Conservation (phyloP, 305 asterid species). For the Plantago coronopus region DNA sequence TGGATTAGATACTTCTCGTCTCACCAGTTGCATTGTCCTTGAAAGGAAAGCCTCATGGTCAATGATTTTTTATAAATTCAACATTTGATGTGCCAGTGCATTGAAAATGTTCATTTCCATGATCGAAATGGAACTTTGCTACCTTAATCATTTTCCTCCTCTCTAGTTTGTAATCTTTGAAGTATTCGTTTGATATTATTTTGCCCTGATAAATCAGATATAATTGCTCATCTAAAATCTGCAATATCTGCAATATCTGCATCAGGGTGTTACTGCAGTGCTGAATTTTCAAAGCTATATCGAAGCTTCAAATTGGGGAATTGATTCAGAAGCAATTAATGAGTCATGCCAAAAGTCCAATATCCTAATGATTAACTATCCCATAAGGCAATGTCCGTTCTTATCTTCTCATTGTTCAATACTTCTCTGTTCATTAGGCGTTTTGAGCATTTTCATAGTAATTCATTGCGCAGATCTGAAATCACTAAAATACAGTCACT, state of each 20-base stretch:
- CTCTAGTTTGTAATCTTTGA: neutral
- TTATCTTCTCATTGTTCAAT: slow-evolving; percentile 9
- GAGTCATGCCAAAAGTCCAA: slow-evolving; percentile 73
- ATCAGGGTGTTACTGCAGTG: slow-evolving; percentile 90
- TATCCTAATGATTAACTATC: slow-evolving; percentile 83
- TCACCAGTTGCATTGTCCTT: neutral
- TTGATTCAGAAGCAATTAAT: slow-evolving; percentile 55
- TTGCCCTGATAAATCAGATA: neutral
- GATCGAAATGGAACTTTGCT: neutral
- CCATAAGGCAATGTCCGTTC: slow-evolving; percentile 61
- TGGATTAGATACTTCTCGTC: slow-evolving; percentile 5
- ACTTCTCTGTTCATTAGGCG: slow-evolving; percentile 5
- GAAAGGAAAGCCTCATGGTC: neutral
- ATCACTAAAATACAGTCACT: neutral
- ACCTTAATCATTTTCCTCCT: neutral
- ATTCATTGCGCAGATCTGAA: neutral
- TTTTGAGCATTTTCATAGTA: slow-evolving; percentile 1
- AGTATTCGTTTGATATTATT: neutral
- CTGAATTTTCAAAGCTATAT: slow-evolving; percentile 80
- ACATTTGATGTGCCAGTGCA: neutral
- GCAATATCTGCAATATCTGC: slow-evolving; percentile 35
- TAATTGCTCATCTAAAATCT: slow-evolving; percentile 24
- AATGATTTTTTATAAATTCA: neutral
- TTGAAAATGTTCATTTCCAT: neutral
- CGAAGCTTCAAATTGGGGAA: slow-evolving; percentile 92